Base-by-base conservation (phyloP, 306 rosid species). In the Cucurbita maxima region DNA sequence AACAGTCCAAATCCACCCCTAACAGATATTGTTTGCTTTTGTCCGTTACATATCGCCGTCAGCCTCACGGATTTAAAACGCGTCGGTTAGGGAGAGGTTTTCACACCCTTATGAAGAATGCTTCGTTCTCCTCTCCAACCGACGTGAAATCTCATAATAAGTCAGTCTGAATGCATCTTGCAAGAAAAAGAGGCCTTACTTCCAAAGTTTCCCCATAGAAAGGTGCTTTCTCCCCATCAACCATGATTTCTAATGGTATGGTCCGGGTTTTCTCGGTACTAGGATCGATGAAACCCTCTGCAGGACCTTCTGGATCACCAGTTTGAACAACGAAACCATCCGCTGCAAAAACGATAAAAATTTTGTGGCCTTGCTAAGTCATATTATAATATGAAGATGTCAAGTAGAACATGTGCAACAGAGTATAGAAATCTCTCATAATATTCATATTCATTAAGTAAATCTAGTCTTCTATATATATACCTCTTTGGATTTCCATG, bases 231-330 rank as follows among this genome's bases (percentile, higher is more conserved):
- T 94, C 96, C 72, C 96, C 97, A 0, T 11, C 79, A 20, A 77
- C 99, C 77, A 79, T 87, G 83, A 94, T 67, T 82, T 91, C 99
- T 79, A 91, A 79, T 1, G 99, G 97, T 76, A 91, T 38, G 44
- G 92, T 91, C 77, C 99, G 87, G 54, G 79, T 83, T 82, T 94
- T 94, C 87, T 88, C 99, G 0, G 96, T 91, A 75, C 99, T 89
- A 69, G 99, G 99, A 81, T 94, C 99, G 37, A 91, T 87, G 76
- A 94, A 94, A 74, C 99, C 99, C 85, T 94, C 97, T 10, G 97
- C 99, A 81, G 97, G 99, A 56, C 99, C 97, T 87, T 87, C 97
- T 43, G 99, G 99, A 77, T 94, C 99, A 64, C 97, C 99, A 51
- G 97, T 91, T 81, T 94, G 99, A 69, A 94, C 97, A 20, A 94